Conservation (phyloP, 495 filamentous ascomycete genomes). For the Penicillium egyptiacum region DNA sequence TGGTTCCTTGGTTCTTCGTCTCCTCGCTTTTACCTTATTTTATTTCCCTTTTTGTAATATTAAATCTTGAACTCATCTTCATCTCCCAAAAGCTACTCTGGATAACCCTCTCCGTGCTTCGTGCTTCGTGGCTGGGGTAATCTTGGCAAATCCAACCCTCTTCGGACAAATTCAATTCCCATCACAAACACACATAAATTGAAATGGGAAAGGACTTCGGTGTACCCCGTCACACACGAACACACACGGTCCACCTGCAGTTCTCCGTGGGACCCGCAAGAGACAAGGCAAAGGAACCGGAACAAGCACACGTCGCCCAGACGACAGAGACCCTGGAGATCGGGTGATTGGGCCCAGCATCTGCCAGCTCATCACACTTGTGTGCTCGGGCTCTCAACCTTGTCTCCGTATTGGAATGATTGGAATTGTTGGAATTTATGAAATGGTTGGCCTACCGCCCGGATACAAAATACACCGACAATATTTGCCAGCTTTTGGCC, state of each 20-base stretch:
- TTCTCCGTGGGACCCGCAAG: slow-evolving; percentile 18
- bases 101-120: background rate
- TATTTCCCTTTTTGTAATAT: background rate
- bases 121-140: background rate
- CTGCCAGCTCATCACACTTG: slow-evolving; percentile 38
- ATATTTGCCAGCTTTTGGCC: background rate
- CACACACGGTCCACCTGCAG: slow-evolving; percentile 17
- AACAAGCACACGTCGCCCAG: slow-evolving; percentile 21
- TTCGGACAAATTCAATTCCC: background rate
- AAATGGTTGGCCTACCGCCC: background rate
- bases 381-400: slow-evolving; percentile 9
- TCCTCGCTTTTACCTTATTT: background rate
- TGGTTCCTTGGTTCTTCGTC: slow-evolving; percentile 18
- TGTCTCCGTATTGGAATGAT: background rate
- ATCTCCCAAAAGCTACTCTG: background rate
- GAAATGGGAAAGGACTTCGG: slow-evolving; percentile 1
- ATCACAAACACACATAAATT: background rate
- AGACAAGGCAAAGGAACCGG: slow-evolving; percentile 14
- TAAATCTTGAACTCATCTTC: background rate
- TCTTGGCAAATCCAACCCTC: background rate
- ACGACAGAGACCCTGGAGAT: slow-evolving; percentile 22
- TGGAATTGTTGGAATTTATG: background rate
- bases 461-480: background rate
- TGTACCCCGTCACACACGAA: slow-evolving; percentile 18
- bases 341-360: slow-evolving; percentile 24